phyloP scores from a whole-genome alignment of 1,284 basidiomycete species.

The Peniophora sp. region DNA sequence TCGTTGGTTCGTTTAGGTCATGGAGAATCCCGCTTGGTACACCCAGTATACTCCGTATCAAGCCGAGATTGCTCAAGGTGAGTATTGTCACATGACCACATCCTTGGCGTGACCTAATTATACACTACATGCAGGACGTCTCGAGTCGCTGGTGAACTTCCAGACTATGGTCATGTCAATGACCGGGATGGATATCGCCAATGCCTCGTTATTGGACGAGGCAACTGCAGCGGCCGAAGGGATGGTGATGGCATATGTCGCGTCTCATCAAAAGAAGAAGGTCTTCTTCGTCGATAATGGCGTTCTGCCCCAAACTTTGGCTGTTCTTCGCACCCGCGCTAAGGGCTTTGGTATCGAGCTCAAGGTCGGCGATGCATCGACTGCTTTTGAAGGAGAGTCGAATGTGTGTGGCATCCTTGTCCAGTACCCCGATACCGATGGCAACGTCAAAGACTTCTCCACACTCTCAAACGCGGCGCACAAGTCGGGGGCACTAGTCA shows the following conservation, averaged over 20 bases:
- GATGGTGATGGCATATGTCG: constrained; percentile 79
- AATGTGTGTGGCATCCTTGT: constrained; percentile 85
- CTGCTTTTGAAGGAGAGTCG: constrained; percentile 47
- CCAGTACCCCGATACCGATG: constrained; percentile 91
- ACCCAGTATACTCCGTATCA: constrained; percentile 96
- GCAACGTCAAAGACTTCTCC: constrained; percentile 74
- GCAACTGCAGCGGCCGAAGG: constrained; percentile 91
- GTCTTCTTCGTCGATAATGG: constrained; percentile 80
- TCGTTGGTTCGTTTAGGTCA: constrained; percentile 42
- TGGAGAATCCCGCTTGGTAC: constrained; percentile 98
- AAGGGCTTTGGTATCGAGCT: constrained; percentile 86
- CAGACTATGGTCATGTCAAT: constrained; percentile 96
- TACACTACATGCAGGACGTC: constrained; percentile 50
- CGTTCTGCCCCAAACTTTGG: constrained; percentile 81
- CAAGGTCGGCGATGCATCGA: constrained; percentile 53
- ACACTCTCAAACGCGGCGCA: constrained; percentile 68
- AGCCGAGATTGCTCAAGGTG: constrained; percentile 89
- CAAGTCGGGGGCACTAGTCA: constrained; percentile 69
- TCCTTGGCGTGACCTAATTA: constrained; percentile 3
- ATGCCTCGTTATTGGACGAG: constrained; percentile 88
- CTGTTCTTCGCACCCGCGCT: constrained; percentile 82
- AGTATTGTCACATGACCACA: constrained; percentile 7
- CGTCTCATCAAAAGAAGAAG: constrained; percentile 65
- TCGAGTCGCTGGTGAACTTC: constrained; percentile 95
- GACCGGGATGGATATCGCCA: constrained; percentile 91